These are phyloP conservation scores for Globomyces sp. DNA, from an alignment of 371 early-diverging fungal genomes.

Conservation along the genomic window DNA sequence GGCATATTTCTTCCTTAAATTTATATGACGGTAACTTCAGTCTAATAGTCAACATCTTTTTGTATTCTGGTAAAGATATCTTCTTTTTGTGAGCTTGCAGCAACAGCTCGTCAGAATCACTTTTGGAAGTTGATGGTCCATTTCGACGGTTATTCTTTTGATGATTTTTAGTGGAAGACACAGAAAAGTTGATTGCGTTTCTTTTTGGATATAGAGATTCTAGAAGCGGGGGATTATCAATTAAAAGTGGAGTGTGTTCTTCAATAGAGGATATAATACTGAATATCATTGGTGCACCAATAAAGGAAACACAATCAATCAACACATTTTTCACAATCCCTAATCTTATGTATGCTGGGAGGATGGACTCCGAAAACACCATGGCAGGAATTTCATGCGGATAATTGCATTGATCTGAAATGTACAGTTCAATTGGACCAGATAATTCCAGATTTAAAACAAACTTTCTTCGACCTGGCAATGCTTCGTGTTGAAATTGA, in stretches of 20 bases:
- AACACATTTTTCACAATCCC: slow-evolving; percentile 61
- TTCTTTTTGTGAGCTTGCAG: slow-evolving; percentile 17
- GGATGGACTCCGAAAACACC: slow-evolving; percentile 54
- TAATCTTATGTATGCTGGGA: slow-evolving; percentile 73
- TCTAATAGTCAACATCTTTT: slow-evolving; percentile 50
- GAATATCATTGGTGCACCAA: slow-evolving; percentile 71
- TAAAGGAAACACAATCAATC: slow-evolving; percentile 47
- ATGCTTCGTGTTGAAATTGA: neutral
- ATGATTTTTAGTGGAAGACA: too few species aligned
- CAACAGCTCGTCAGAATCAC: neutral
- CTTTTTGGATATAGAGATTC: slow-evolving; percentile 49
- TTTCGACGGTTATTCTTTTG: too few species aligned
- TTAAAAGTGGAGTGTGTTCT: slow-evolving; percentile 52
- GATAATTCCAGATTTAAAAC: slow-evolving; percentile 26
- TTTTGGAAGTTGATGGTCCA: too few species aligned
- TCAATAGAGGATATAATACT: slow-evolving; percentile 68
- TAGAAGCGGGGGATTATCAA: slow-evolving; percentile 64
- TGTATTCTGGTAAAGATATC: slow-evolving; percentile 48
- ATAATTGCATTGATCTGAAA: slow-evolving; percentile 56
- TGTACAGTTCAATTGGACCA: slow-evolving; percentile 53
- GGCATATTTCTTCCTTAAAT: slow-evolving; percentile 56
- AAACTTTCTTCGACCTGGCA: neutral
- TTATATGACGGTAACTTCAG: slow-evolving; percentile 65
- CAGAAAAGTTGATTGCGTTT: slow-evolving; percentile 23
- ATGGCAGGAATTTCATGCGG: slow-evolving; percentile 67